phyloP scores from a whole-genome alignment of 2,329 filamentous ascomycete species.

The Cladosporium sp. region DNA sequence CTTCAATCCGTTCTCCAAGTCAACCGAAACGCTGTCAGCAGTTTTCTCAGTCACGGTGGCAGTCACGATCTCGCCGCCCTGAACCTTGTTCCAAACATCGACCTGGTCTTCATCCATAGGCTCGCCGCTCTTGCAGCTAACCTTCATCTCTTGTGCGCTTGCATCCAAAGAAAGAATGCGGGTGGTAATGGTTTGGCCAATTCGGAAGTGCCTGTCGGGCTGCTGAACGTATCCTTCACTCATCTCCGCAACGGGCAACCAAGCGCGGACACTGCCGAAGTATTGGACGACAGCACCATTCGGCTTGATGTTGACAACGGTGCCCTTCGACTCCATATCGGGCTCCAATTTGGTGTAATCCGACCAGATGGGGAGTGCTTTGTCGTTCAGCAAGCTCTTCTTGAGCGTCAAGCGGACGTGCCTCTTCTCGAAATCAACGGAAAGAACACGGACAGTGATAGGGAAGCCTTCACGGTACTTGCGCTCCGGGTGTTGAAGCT shows the following conservation, averaged over 20 bases:
- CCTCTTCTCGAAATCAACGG: conserved; percentile 71
- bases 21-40: conserved; percentile 57
- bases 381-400: conserved; percentile 80
- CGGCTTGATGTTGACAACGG: conserved; percentile 75
- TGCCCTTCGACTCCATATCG: conserved; percentile 80
- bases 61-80: conserved; percentile 71
- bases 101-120: conserved; percentile 76
- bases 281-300: conserved; percentile 90
- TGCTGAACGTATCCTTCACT: conserved; percentile 94
- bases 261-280: conserved; percentile 79
- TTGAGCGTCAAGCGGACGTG: conserved; percentile 88
- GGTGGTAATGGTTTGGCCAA: conserved; percentile 88
- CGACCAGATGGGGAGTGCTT: conserved; percentile 73
- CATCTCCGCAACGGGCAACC: conserved; percentile 94
- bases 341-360: conserved; percentile 71
- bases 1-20: conserved; percentile 73
- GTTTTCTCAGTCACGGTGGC: conserved; percentile 61
- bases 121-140: conserved; percentile 89
- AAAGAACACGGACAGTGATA: conserved; percentile 83
- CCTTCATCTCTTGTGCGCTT: conserved; percentile 69
- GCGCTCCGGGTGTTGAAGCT: conserved; percentile 88
- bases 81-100: conserved; percentile 68
- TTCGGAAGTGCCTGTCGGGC: conserved; percentile 82
- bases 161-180: conserved; percentile 80
- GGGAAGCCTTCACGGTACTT: conserved; percentile 87